Evolutionary conservation across 331 rosid species (phyloP).

Genomic region (Dryas integrifolia): DNA sequence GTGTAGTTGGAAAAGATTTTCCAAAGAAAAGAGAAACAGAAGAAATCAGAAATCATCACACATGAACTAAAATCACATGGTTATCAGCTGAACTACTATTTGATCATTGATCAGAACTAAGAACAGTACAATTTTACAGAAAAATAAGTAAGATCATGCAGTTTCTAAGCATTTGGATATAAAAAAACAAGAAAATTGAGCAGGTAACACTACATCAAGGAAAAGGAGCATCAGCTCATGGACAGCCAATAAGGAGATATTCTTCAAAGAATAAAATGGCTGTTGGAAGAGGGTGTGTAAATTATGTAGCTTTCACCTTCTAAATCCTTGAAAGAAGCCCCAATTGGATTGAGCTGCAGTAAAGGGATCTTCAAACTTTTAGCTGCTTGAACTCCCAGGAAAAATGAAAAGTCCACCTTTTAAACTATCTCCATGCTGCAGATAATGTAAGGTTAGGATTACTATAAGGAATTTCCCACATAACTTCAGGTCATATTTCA

Average conservation of each 20-base stretch:
- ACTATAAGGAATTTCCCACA: constrained; percentile 7
- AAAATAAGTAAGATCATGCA: constrained; percentile 8
- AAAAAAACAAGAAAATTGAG: constrained; percentile 1
- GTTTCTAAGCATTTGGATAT: constrained; percentile 7
- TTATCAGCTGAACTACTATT: constrained; percentile 5
- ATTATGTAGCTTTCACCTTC: constrained; percentile 8
- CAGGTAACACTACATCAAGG: constrained; percentile 4
- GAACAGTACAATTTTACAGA: constrained; percentile 15
- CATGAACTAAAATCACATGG: constrained; percentile 5
- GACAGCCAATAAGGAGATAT: constrained; percentile 8
- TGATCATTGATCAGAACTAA: constrained; percentile 19
- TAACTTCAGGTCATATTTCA: constrained; percentile 6
- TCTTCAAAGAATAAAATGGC: constrained; percentile 3
- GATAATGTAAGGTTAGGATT: constrained; percentile 10
- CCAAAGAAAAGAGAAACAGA: not conserved
- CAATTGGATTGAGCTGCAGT: not conserved
- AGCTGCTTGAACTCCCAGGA: constrained; percentile 11
- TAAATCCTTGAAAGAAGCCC: constrained; percentile 6
- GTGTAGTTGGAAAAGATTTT: not conserved
- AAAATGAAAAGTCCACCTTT: not conserved
- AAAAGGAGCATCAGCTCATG: not conserved
- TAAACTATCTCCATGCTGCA: constrained; percentile 17
- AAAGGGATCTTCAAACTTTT: not conserved
- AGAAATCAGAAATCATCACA: not conserved
- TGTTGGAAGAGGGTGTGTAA: not conserved